These are phyloP conservation scores for Leccinum subgranulosum DNA, from an alignment of 768 basidiomycete species.

Conservation along the genomic window DNA sequence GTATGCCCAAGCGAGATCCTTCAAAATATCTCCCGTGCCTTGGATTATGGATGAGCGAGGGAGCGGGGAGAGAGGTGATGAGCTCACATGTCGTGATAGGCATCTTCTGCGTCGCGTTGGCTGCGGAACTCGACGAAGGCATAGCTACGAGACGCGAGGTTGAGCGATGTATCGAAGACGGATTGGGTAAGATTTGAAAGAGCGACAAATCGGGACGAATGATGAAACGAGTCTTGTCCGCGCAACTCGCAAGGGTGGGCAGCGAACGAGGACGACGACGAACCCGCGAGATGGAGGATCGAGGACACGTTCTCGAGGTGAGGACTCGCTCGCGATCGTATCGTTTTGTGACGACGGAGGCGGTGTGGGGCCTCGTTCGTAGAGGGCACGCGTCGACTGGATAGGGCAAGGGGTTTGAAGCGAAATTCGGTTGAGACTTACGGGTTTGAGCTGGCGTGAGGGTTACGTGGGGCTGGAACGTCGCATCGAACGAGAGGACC, in stretches of 20 bases:
- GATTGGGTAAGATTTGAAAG: slow-evolving; percentile 35
- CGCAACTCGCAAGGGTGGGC: slow-evolving; percentile 24
- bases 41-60: slow-evolving; percentile 8
- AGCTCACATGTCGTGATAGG: slow-evolving; percentile 79
- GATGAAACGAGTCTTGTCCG: slow-evolving; percentile 29
- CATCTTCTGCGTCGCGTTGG: slow-evolving; percentile 75
- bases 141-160: slow-evolving; percentile 64
- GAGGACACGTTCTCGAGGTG: slow-evolving; percentile 15
- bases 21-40: slow-evolving; percentile 81
- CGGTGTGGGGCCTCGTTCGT: slow-evolving; percentile 27
- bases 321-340: slow-evolving; percentile 31
- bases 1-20: slow-evolving; percentile 70
- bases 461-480: slow-evolving; percentile 83
- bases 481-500: slow-evolving; percentile 86
- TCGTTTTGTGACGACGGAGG: slow-evolving; percentile 23
- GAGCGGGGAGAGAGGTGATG: not conserved
- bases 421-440: slow-evolving; percentile 48
- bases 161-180: slow-evolving; percentile 50
- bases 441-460: slow-evolving; percentile 73
- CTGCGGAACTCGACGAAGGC: slow-evolving; percentile 85
- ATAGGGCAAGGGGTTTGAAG: slow-evolving; percentile 33
- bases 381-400: slow-evolving; percentile 38
- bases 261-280: slow-evolving; percentile 26
- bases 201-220: slow-evolving; percentile 31
- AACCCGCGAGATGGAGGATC: slow-evolving; percentile 29